These are phyloP conservation scores for Phycomyces nitens DNA, from an alignment of 192 early-diverging fungal species.

Conservation along the genomic window DNA sequence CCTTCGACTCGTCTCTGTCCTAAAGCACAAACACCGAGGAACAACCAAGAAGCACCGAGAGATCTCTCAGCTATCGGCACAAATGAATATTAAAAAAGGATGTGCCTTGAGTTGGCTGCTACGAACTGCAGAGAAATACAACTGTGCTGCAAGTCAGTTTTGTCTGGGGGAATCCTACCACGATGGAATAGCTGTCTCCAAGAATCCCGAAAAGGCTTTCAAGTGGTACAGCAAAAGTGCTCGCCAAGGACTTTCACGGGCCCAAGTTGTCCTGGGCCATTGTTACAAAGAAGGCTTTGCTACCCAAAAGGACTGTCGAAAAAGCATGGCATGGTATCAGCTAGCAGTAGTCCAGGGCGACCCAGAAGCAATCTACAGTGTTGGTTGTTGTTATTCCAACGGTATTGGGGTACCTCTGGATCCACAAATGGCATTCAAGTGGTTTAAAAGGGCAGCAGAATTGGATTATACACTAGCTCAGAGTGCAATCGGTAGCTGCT, in stretches of 20 bases:
- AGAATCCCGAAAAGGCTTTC: conserved; percentile 63
- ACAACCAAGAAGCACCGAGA: conserved; percentile 10
- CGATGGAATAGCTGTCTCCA: conserved; percentile 70
- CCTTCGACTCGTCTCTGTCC: conserved; percentile 68
- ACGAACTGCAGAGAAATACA: conserved; percentile 16
- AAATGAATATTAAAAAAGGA: too few species aligned
- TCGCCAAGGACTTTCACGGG: conserved; percentile 61
- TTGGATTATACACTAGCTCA: conserved; percentile 76
- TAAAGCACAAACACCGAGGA: conserved; percentile 40
- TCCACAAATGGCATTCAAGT: conserved; percentile 49
- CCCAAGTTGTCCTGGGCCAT: conserved; percentile 66
- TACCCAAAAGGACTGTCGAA: conserved; percentile 56
- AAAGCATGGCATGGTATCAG: conserved; percentile 62
- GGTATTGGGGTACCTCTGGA: conserved; percentile 56
- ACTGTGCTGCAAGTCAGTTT: conserved; percentile 57
- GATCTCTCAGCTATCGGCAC: conserved; percentile 33
- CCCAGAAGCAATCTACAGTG: conserved; percentile 53
- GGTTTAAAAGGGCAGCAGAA: conserved; percentile 61
- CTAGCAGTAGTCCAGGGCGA: conserved; percentile 52
- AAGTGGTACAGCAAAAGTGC: conserved; percentile 67
- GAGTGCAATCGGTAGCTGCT: conserved; percentile 77
- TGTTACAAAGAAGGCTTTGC: conserved; percentile 80
- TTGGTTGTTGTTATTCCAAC: conserved; percentile 58
- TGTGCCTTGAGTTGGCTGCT: too few species aligned
- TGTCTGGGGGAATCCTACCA: conserved; percentile 76